A percentile compares a stretch with the other conserved stretches of the same genome.
Conservation (phyloP, 495 filamentous ascomycete species). For the Neurospora discreta region DNA sequence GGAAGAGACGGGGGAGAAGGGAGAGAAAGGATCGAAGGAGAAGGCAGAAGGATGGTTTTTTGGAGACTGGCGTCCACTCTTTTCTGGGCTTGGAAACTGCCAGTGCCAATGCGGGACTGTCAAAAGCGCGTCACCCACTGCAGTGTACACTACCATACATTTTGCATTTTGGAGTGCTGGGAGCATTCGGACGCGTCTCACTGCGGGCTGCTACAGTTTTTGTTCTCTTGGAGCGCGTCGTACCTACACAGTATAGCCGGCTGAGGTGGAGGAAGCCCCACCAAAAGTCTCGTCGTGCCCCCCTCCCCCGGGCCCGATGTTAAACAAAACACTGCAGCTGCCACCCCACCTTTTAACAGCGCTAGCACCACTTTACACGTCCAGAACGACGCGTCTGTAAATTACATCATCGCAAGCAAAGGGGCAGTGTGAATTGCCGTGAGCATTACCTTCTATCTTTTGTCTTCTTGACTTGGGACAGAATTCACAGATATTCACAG, state of each 20-base stretch:
- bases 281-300: background rate
- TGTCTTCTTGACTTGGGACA: background rate
- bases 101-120: background rate
- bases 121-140: background rate
- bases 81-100: background rate
- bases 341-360: background rate
- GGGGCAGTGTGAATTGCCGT: background rate
- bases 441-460: background rate
- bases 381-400: background rate
- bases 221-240: background rate
- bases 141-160: no score
- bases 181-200: background rate
- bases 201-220: background rate
- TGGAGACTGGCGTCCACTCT: background rate
- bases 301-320: background rate
- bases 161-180: background rate
- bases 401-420: background rate
- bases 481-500: background rate
- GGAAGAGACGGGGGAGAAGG: background rate
- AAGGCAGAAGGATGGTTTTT: background rate
- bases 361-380: background rate
- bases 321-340: background rate
- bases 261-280: background rate
- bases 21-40: background rate
- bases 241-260: no score